Evolutionary conservation across 371 early-diverging fungal genomes (phyloP).

Genomic region (Astathelohania contejeani): DNA sequence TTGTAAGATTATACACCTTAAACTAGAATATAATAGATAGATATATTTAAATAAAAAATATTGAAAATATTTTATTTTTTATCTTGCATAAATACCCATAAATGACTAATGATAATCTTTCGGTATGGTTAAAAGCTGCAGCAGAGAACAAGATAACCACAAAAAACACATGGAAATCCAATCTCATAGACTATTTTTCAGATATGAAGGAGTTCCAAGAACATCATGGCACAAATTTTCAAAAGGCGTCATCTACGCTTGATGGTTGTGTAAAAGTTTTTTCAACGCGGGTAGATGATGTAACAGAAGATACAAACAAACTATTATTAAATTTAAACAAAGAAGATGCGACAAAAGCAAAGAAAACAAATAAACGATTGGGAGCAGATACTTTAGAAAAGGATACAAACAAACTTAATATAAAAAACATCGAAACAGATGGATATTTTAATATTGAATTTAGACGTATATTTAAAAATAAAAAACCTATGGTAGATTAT

Average conservation of each 20-base stretch:
- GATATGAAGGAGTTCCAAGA: conserved; percentile 77
- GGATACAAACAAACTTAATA: conserved; percentile 17
- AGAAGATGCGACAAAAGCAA: too few species aligned
- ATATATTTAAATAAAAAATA: too few species aligned
- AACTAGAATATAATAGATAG: too few species aligned
- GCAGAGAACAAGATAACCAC: conserved; percentile 82
- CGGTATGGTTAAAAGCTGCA: too few species aligned
- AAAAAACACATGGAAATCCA: conserved; percentile 85
- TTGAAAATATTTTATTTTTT: too few species aligned
- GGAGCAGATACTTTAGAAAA: conserved; percentile 15
- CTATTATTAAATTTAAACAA: too few species aligned
- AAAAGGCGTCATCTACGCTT: conserved; percentile 89
- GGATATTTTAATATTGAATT: conserved; percentile 22
- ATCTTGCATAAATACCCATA: too few species aligned
- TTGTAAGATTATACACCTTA: too few species aligned
- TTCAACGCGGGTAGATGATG: conserved; percentile 88
- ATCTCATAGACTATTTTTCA: conserved; percentile 88
- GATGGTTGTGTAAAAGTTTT: conserved; percentile 97
- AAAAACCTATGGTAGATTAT: too few species aligned
- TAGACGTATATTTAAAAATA: conserved; percentile 5
- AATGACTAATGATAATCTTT: too few species aligned
- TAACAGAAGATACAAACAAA: conserved; percentile 76
- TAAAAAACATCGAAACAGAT: conserved; percentile 2
- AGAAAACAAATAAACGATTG: too few species aligned
- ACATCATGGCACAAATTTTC: conserved; percentile 60